phyloP scores from a whole-genome alignment of 495 filamentous ascomycete genomes.

The Ascobolus immersus region DNA sequence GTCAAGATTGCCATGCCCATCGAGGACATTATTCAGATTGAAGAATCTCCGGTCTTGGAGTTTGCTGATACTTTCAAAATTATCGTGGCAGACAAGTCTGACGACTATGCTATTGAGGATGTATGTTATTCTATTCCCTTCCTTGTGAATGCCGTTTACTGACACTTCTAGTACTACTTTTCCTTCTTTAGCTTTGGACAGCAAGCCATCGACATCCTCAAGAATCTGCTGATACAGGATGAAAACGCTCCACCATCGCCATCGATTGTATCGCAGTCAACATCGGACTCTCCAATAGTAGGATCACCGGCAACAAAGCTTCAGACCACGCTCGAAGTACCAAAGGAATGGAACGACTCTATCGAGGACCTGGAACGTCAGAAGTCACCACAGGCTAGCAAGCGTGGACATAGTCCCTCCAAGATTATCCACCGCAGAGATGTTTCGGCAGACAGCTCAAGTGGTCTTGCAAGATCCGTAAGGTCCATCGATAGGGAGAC shows the following conservation, averaged over 20 bases:
- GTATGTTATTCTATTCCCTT: slow-evolving; percentile 22
- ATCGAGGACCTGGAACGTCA: too few relatives aligned
- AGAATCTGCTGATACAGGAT: slow-evolving; percentile 13
- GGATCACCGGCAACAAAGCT: slow-evolving; percentile 30
- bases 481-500: too few relatives aligned
- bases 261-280: too few relatives aligned
- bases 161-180: slow-evolving; percentile 60
- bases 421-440: too few relatives aligned
- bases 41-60: slow-evolving; percentile 74
- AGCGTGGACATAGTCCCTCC: too few relatives aligned
- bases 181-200: slow-evolving; percentile 75
- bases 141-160: slow-evolving; percentile 10
- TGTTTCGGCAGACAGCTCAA: too few relatives aligned
- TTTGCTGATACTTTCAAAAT: slow-evolving; percentile 89
- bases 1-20: slow-evolving; percentile 87
- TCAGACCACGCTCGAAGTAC: too few relatives aligned
- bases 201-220: slow-evolving; percentile 59
- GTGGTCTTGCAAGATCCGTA: too few relatives aligned
- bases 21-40: slow-evolving; percentile 70
- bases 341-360: too few relatives aligned
- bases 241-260: too few relatives aligned
- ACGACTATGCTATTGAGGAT: slow-evolving; percentile 87
- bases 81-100: slow-evolving; percentile 68
- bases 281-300: slow-evolving; percentile 47
- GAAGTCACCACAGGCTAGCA: too few relatives aligned